A percentile compares a stretch with the other conserved stretches of the same genome.
These are phyloP conservation scores for Clarireedia sp. DNA, from an alignment of 2,329 filamentous ascomycete species.

Conservation along the genomic window DNA sequence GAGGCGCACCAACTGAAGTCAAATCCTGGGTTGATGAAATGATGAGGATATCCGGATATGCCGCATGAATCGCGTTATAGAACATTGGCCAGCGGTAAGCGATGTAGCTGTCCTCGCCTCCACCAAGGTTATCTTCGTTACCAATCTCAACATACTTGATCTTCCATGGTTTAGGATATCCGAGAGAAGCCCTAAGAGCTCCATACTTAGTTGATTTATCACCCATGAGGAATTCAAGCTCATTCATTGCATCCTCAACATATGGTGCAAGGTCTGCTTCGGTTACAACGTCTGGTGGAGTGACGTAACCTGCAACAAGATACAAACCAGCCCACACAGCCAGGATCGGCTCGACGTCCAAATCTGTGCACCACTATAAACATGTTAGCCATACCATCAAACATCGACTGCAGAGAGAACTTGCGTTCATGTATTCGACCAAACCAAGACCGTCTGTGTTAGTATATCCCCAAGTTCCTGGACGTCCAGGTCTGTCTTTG, in stretches of 20 bases:
- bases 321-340: conserved; percentile 41
- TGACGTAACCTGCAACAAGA: conserved; percentile 31
- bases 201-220: conserved; percentile 38
- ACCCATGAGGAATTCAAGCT: conserved; percentile 45
- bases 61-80: conserved; percentile 37
- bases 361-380: conserved; percentile 37
- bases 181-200: conserved; percentile 39
- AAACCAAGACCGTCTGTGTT: conserved; percentile 43
- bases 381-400: background rate
- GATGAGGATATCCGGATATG: conserved; percentile 36
- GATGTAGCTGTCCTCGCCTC: conserved; percentile 31
- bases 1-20: conserved; percentile 4
- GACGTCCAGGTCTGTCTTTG: conserved; percentile 29
- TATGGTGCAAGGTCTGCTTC: conserved; percentile 37
- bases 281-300: conserved; percentile 32
- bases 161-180: conserved; percentile 41
- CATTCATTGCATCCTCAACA: conserved; percentile 41
- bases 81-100: conserved; percentile 39
- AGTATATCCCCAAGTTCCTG: conserved; percentile 35
- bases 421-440: conserved; percentile 39
- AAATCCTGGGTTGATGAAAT: conserved; percentile 30
- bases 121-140: conserved; percentile 44
- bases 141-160: conserved; percentile 43
- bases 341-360: conserved; percentile 38
- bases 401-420: background rate